Conservation (phyloP, 2,329 filamentous ascomycete species). For the Aureobasidium melanogenum region DNA sequence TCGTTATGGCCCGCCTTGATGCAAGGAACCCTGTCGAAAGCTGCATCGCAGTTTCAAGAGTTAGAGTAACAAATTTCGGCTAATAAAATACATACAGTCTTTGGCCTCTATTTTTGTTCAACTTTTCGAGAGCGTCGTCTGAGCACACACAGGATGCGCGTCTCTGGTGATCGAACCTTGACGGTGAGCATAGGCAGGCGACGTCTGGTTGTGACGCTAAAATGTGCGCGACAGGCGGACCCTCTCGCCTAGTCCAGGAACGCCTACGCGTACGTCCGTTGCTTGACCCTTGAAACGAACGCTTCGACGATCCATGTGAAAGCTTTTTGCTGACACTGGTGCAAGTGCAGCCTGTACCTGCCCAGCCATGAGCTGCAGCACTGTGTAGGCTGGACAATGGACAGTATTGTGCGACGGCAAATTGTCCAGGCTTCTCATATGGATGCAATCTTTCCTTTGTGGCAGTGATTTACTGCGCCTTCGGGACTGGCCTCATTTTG, state of each 20-base stretch:
- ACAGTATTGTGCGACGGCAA: background rate
- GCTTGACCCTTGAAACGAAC: background rate
- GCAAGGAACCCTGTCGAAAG: slow-evolving; percentile 8
- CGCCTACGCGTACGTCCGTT: slow-evolving; percentile 3
- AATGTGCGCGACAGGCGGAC: background rate
- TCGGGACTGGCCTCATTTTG: background rate
- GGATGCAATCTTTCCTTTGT: background rate
- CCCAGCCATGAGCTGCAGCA: slow-evolving; percentile 1
- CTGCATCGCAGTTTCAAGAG: slow-evolving; percentile 7
- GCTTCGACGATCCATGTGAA: background rate
- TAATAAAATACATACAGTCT: background rate
- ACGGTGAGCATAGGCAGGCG: background rate
- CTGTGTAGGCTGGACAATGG: background rate
- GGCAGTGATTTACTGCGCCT: background rate
- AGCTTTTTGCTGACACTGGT: background rate
- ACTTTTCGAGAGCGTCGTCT: background rate
- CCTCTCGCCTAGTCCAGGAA: slow-evolving; percentile 2
- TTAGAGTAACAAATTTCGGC: background rate
- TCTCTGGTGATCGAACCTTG: background rate
- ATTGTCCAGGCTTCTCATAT: background rate
- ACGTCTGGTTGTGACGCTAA: slow-evolving; percentile 2
- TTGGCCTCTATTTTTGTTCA: background rate
- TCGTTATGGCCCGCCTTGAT: slow-evolving; percentile 1
- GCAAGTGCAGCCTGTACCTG: background rate
- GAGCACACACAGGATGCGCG: background rate